Percentiles rank a stretch among this genome's conserved stretches.
These are phyloP conservation scores for Penicillium dipodomyicola DNA, from an alignment of 495 filamentous ascomycete genomes.

Conservation along the genomic window DNA sequence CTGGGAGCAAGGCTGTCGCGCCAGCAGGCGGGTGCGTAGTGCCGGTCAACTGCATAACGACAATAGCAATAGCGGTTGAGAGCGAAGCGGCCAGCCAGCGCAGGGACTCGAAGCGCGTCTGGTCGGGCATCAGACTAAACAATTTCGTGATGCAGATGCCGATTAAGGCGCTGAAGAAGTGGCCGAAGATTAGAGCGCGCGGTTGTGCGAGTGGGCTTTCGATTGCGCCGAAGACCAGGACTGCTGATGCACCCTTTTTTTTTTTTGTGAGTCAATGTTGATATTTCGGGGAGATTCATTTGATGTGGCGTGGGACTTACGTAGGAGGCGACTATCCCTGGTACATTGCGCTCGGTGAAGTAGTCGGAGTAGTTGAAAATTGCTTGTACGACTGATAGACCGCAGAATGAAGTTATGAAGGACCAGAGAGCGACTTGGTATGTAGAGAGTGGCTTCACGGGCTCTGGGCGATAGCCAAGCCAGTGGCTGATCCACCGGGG, in stretches of 20 bases:
- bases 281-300: not conserved
- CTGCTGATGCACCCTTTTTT: conserved; percentile 64
- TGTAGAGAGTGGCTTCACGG: conserved; percentile 24
- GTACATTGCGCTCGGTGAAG: conserved; percentile 32
- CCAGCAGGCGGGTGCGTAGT: conserved; percentile 82
- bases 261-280: conserved; percentile 2
- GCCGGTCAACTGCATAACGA: conserved; percentile 69
- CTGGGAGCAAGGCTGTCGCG: conserved; percentile 74
- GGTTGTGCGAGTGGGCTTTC: conserved; percentile 75
- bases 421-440: conserved; percentile 34
- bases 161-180: conserved; percentile 61
- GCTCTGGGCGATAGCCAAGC: conserved; percentile 35
- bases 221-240: conserved; percentile 66
- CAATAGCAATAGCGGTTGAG: conserved; percentile 59
- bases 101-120: conserved; percentile 46
- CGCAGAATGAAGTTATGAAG: conserved; percentile 37
- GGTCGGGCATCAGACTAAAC: conserved; percentile 54
- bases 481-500: conserved; percentile 38
- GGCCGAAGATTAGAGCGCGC: conserved; percentile 65
- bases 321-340: conserved; percentile 37
- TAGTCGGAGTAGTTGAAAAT: conserved; percentile 36
- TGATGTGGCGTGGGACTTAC: conserved; percentile 17
- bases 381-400: conserved; percentile 33
- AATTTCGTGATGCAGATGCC: conserved; percentile 67
- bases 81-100: conserved; percentile 68